Evolutionary conservation across 805 yeast species (phyloP).

Genomic region (Nakazawaea populi): DNA sequence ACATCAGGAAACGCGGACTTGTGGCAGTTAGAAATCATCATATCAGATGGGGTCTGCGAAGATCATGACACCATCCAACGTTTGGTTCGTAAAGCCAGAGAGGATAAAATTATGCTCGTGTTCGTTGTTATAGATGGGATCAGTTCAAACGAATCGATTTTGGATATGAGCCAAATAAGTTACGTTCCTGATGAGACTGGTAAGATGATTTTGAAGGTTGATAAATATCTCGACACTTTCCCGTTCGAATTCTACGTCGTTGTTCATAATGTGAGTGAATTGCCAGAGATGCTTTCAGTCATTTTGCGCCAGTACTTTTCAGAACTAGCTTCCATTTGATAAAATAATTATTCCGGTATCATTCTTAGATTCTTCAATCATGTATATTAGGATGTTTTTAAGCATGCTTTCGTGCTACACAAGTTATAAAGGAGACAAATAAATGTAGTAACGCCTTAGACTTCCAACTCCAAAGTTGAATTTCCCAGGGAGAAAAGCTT

Average conservation of each 20-base stretch:
- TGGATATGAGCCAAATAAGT: conserved; percentile 91
- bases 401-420: no score
- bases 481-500: neutral
- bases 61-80: conserved; percentile 81
- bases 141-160: conserved; percentile 73
- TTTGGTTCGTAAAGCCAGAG: conserved; percentile 87
- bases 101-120: conserved; percentile 88
- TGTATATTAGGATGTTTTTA: no score
- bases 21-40: conserved; percentile 90
- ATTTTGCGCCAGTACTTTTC: conserved; percentile 90
- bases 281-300: conserved; percentile 86
- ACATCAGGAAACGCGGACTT: conserved; percentile 47
- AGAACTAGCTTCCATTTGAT: conserved; percentile 41
- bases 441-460: neutral
- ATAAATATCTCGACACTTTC: conserved; percentile 83
- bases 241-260: conserved; percentile 97
- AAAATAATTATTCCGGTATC: no score
- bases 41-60: conserved; percentile 97
- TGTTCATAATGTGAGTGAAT: conserved; percentile 79
- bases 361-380: no score
- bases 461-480: neutral
- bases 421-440: neutral
- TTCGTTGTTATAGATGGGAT: conserved; percentile 93
- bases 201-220: conserved; percentile 65
- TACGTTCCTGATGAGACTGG: conserved; percentile 72